Percentiles rank a stretch among this genome's conserved stretches.
These are phyloP conservation scores for Fusarium vanettenii DNA, from an alignment of 2,329 filamentous ascomycete genomes.

Conservation along the genomic window DNA sequence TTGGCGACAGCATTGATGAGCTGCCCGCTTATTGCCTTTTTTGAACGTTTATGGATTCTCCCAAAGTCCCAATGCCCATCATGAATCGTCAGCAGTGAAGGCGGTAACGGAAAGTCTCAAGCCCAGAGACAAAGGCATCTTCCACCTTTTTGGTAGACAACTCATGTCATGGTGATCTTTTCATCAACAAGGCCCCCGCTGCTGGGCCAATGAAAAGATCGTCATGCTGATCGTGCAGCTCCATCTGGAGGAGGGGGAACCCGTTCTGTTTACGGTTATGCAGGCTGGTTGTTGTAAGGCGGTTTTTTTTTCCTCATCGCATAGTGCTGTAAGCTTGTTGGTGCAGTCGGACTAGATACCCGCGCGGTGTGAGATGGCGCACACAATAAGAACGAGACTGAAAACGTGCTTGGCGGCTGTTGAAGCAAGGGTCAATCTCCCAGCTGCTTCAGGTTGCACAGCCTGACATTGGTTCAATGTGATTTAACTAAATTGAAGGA, in stretches of 20 bases:
- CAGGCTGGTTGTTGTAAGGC: background rate
- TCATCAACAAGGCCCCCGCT: constrained; percentile 3
- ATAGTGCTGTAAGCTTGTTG: background rate
- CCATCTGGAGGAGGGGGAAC: background rate
- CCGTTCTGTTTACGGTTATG: background rate
- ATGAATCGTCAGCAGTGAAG: background rate
- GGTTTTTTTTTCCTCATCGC: background rate
- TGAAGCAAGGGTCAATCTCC: constrained; percentile 1
- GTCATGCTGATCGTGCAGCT: constrained; percentile 31
- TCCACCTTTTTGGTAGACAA: constrained; percentile 2
- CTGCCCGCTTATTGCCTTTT: background rate
- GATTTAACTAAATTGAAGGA: constrained; percentile 16
- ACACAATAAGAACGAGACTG: background rate
- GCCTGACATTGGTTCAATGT: background rate
- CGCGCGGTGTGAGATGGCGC: background rate
- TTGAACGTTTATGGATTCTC: background rate
- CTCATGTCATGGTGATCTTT: constrained; percentile 5
- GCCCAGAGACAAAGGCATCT: constrained; percentile 5
- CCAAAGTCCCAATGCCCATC: background rate
- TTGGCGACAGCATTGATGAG: background rate
- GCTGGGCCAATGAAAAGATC: constrained; percentile 36
- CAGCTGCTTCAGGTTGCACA: constrained; percentile 24
- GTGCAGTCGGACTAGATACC: background rate
- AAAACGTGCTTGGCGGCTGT: background rate
- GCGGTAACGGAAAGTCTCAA: constrained; percentile 14